Conservation (phyloP, 805 yeast genomes). For the Pichia nakasei region DNA sequence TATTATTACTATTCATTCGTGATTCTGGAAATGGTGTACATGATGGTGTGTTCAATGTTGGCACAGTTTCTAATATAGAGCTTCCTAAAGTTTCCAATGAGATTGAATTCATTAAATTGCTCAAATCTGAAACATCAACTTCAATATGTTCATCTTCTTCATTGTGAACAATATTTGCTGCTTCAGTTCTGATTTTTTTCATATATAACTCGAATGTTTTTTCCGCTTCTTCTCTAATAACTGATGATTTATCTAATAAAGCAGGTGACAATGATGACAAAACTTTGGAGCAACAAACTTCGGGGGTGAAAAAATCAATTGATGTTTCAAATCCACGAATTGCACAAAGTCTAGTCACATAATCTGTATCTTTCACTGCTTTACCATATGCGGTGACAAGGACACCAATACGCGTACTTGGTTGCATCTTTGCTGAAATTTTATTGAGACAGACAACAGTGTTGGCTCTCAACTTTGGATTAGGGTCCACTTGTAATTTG, state of each 20-base stretch:
- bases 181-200: slow-evolving; percentile 41
- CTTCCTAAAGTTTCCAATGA: slow-evolving; percentile 19
- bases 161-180: slow-evolving; percentile 26
- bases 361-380: slow-evolving; percentile 70
- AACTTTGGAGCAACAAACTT: slow-evolving; percentile 69
- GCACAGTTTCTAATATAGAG: slow-evolving; percentile 1
- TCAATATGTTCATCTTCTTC: slow-evolving; percentile 21
- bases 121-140: slow-evolving; percentile 12
- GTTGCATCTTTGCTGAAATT: slow-evolving; percentile 51
- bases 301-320: slow-evolving; percentile 59
- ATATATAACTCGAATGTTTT: slow-evolving; percentile 56
- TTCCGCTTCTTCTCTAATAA: slow-evolving; percentile 67
- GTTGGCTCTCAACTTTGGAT: slow-evolving; percentile 68
- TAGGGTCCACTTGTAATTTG: slow-evolving; percentile 67
- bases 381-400: slow-evolving; percentile 81
- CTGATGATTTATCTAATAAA: slow-evolving; percentile 61
- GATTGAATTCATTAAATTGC: slow-evolving; percentile 12
- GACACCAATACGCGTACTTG: slow-evolving; percentile 55
- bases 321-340: slow-evolving; percentile 62
- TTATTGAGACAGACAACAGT: slow-evolving; percentile 63
- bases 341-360: slow-evolving; percentile 69
- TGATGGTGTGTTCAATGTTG: slow-evolving; percentile 1
- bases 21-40: slow-evolving; percentile 5
- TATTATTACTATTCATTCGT: background rate
- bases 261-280: slow-evolving; percentile 82